phyloP scores from a whole-genome alignment of 75 land plant genomes.

The Cunninghamia lanceolata region DNA sequence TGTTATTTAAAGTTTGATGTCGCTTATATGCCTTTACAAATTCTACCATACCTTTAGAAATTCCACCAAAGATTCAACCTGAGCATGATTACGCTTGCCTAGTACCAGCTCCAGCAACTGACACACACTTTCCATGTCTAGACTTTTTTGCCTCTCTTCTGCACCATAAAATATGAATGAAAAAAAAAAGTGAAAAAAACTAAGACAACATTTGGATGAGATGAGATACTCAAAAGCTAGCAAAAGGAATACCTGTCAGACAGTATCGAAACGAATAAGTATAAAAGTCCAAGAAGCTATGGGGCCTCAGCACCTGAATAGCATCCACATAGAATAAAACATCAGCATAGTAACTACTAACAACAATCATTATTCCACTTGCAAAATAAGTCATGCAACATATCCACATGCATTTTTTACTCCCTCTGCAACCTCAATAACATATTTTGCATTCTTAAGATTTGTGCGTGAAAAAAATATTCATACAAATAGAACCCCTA shows the following conservation, averaged over 20 bases:
- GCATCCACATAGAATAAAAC: not conserved
- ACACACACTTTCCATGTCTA: conserved; percentile 86
- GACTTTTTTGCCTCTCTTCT: conserved; percentile 80
- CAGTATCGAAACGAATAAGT: conserved; percentile 81
- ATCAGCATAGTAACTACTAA: not conserved
- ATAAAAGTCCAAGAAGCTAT: conserved; percentile 69
- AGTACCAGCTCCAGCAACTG: conserved; percentile 80
- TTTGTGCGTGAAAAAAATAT: not conserved
- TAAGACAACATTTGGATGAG: not conserved
- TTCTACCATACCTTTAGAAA: conserved; percentile 66
- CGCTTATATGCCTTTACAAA: not conserved
- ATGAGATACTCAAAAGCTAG: not conserved
- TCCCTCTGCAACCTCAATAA: not conserved
- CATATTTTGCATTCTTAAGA: not conserved
- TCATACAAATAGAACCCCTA: not conserved
- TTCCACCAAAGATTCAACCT: conserved; percentile 59
- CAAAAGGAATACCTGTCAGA: conserved; percentile 68
- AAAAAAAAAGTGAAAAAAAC: conserved; percentile 1
- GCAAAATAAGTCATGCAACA: not conserved
- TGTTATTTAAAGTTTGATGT: too few species aligned
- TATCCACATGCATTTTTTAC: not conserved
- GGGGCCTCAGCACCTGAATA: conserved; percentile 55
- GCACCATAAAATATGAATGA: not conserved
- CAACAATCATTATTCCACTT: not conserved
- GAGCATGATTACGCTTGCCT: conserved; percentile 51